Evolutionary conservation across 108 stramenopile genomes (phyloP), one percentile per base, ranked within the genome.

Genomic region (Discostella stelligeroides): DNA sequence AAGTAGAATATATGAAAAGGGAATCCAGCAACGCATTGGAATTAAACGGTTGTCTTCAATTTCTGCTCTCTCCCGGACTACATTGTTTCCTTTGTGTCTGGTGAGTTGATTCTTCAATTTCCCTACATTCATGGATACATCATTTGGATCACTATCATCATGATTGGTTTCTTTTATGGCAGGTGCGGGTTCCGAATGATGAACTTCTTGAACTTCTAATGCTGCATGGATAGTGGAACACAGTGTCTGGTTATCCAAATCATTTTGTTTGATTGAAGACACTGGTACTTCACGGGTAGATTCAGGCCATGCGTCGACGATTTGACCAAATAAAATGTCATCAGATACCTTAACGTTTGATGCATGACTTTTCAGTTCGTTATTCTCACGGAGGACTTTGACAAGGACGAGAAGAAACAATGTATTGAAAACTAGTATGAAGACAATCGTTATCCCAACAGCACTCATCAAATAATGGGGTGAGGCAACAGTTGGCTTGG

Each of bases 371-470:
- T 34, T 41, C 46, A 25, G 28, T 4, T 25, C 34, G 28, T 56
- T 17, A 17, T 15, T 37, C 29, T 38, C 17, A 5, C 20, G 9
- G n/a, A 58, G 18, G 37, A 66, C 17, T 21, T 60, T 73, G 10
- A 73, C 73, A 11, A 73, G 73, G 29, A 66, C 58, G 37, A 65
- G 39, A 50, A 73, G 73, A 60, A 50, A 60, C 0, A 66, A 20
- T 18, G 73, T 73, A 39, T 73, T 73, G 48, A 64, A 42, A 27
- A 51, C 40, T 12, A 73, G 21, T 17, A 57, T 60, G 49, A 21
- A 30, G n/a, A 38, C 46, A 17, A 73, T 40, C 23, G 63, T 60
- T 9, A 60, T 40, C 47, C 17, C 64, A 45, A 73, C 13, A 10
- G 45, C 13, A 28, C 37, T 58, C 55, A 51, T 24, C 25, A 38